These are phyloP conservation scores for Solanum habrochaites DNA, from an alignment of 257 asterid genomes.

Conservation along the genomic window DNA sequence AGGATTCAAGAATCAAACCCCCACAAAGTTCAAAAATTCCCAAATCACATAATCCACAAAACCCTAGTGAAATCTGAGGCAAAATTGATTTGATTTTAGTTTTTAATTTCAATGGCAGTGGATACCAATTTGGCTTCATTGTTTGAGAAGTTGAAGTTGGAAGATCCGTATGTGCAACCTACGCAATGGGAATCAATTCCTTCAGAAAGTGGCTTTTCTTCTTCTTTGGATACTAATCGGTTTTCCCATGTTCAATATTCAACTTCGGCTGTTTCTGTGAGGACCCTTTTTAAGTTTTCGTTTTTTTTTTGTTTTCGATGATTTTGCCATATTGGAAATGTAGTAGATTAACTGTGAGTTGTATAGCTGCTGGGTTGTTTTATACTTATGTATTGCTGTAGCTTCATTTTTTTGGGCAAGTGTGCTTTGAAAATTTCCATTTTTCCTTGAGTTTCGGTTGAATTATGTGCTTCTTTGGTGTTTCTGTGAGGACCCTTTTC, in stretches of 20 bases:
- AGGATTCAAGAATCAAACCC: neutral
- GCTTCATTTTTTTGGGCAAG: neutral
- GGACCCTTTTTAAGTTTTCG: neutral
- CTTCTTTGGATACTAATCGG: constrained; percentile 5
- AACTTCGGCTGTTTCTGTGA: constrained; percentile 55
- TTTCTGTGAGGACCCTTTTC: neutral
- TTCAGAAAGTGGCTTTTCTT: constrained; percentile 26
- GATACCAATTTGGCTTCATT: constrained; percentile 44
- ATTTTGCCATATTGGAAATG: neutral
- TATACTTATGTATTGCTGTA: neutral
- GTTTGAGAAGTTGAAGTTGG: constrained; percentile 48
- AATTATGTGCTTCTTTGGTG: neutral
- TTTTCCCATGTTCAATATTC: constrained; percentile 26
- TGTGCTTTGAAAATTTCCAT: neutral
- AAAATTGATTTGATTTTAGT: neutral
- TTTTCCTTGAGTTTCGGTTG: neutral
- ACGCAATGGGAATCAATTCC: constrained; percentile 72
- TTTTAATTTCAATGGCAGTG: constrained; percentile 33
- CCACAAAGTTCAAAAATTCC: neutral
- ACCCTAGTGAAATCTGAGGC: neutral
- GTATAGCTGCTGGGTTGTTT: neutral
- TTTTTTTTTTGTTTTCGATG: neutral
- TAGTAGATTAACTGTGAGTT: neutral
- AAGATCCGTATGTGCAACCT: constrained; percentile 65
- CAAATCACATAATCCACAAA: neutral